These are phyloP conservation scores for Ophiostoma triangulosporum DNA, from an alignment of 2,329 filamentous ascomycete genomes.

Conservation along the genomic window DNA sequence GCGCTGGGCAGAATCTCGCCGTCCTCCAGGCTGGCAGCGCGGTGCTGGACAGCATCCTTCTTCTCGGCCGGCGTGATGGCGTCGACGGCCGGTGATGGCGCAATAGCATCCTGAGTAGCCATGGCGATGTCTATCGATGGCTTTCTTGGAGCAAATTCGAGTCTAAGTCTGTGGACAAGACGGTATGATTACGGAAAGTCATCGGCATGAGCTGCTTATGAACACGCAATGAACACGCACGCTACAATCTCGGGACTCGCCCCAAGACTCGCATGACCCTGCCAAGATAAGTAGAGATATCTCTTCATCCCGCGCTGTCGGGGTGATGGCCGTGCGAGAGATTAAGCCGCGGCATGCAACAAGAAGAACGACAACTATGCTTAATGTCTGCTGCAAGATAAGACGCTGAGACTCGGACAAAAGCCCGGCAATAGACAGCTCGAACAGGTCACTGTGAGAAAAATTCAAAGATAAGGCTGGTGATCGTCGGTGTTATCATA, in stretches of 20 bases:
- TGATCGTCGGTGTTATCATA: neutral
- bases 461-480: neutral
- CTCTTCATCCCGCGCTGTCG: too few species aligned
- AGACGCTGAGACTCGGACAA: neutral
- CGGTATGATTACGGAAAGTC: too few species aligned
- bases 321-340: too few species aligned
- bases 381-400: neutral
- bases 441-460: neutral
- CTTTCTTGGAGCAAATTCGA: too few species aligned
- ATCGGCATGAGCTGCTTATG: too few species aligned
- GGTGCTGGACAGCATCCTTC: neutral
- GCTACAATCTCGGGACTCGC: too few species aligned
- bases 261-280: too few species aligned
- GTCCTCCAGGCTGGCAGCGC: neutral
- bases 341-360: neutral
- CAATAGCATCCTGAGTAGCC: conserved; percentile 1
- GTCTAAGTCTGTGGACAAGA: neutral
- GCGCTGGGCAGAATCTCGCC: neutral
- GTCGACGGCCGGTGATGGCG: neutral
- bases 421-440: neutral
- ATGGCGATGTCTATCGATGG: neutral
- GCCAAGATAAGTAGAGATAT: too few species aligned
- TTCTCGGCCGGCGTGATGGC: neutral
- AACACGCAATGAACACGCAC: too few species aligned
- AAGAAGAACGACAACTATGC: neutral